These are phyloP conservation scores for Danielia reshetovae DNA, from an alignment of 805 yeast species.

Conservation along the genomic window DNA sequence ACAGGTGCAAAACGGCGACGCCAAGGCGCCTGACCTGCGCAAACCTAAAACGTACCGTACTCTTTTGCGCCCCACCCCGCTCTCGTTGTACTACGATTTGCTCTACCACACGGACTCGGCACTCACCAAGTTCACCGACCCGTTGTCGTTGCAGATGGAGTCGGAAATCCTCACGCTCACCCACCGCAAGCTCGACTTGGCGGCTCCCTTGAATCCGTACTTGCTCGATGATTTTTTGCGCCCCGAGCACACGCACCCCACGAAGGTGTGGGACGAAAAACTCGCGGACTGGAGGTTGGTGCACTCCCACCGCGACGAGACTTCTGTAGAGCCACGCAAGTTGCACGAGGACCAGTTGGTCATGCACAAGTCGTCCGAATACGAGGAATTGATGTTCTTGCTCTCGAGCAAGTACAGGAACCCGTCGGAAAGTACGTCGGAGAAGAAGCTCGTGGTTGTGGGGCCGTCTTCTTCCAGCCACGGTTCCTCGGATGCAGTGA, in stretches of 20 bases:
- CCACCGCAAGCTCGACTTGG: conserved; percentile 69
- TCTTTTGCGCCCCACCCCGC: conserved; percentile 72
- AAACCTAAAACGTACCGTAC: conserved; percentile 76
- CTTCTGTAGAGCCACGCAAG: conserved; percentile 26
- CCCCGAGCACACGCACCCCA: conserved; percentile 49
- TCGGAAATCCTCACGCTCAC: conserved; percentile 80
- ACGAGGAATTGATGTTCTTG: conserved; percentile 80
- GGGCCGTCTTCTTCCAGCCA: conserved; percentile 23
- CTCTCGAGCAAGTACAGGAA: conserved; percentile 37
- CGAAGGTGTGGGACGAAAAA: conserved; percentile 38
- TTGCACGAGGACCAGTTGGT: conserved; percentile 41
- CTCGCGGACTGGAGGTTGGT: conserved; percentile 28
- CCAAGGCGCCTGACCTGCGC: conserved; percentile 11
- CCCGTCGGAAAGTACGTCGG: conserved; percentile 33
- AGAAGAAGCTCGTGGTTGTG: conserved; percentile 37
- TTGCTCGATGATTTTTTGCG: conserved; percentile 40
- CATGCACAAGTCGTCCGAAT: conserved; percentile 69
- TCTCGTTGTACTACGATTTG: conserved; percentile 80
- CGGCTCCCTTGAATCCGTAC: conserved; percentile 72
- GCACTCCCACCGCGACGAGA: conserved; percentile 31
- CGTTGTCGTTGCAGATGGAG: conserved; percentile 76
- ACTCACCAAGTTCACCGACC: conserved; percentile 73
- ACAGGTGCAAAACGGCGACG: not conserved
- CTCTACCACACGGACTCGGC: conserved; percentile 76
- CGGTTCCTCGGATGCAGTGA: conserved; percentile 8